Evolutionary conservation across 306 rosid genomes (phyloP), one percentile per base, ranked within the genome.

Genomic region (Lupinus albus): DNA sequence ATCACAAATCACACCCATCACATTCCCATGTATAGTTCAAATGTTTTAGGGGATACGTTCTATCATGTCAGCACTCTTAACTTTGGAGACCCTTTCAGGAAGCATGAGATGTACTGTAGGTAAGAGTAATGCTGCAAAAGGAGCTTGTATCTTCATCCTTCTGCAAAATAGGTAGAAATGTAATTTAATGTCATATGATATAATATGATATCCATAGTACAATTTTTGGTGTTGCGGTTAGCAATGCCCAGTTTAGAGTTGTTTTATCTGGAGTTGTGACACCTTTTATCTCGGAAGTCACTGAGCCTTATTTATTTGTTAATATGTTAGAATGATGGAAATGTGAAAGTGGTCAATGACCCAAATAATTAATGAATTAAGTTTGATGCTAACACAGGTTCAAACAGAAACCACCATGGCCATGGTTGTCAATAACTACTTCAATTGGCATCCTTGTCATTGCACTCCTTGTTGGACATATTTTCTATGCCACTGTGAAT

Each of bases 21-120:
- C 46, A 85, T 85, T 78, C 67, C 85, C 78, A 88, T 88, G 95
- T 88, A 88, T 47, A 88, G 95, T 58, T 77, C 85, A 67, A 80
- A 81, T 61, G 83, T 79, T 33, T 72, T 85, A 8, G 83, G 78
- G 49, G 86, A 79, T 73, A 84, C 81, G 11, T 70, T 83, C 81
- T 75, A 61, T 76, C 87, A 65, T 55, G 46, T 72, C 48, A 88
- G 91, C 68, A 18, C 70, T 61, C 84, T 88, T 17, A 88, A 78
- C 74, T 88, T 85, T 71, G 95, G 95, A 45, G 95, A 85, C 80
- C 95, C 95, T 13, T 57, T 83, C 16, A 76, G 89, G 74, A 88
- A 78, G 79, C 95, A 88, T 68, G 91, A 88, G 78, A 88, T 88
- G 95, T 87, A 33, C 55, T 88, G 95, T 91, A 79, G 95, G 95